Evolutionary conservation across 495 filamentous ascomycete genomes (phyloP).

Genomic region (Hyaloscypha bicolor): DNA sequence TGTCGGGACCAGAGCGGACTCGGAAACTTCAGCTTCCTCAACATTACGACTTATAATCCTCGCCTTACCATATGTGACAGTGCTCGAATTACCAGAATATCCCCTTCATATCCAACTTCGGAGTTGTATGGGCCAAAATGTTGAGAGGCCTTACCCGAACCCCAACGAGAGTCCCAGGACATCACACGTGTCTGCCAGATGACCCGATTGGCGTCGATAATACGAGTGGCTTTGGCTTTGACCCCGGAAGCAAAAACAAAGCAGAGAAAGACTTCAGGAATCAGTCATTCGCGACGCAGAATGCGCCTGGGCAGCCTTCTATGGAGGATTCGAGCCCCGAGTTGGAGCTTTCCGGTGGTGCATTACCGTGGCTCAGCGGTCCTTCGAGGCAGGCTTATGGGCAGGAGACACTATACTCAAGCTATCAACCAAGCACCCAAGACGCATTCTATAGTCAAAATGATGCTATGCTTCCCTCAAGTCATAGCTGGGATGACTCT

Average conservation of each 20-base stretch:
- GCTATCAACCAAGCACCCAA: not conserved
- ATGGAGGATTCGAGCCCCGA: not conserved
- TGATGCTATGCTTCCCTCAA: not conserved
- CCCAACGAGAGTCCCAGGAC: not conserved
- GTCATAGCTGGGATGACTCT: not conserved
- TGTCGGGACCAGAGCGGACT: not conserved
- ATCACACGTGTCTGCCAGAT: not conserved
- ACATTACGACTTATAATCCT: too few relatives aligned
- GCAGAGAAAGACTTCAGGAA: not conserved
- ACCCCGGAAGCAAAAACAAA: not conserved
- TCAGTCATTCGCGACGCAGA: not conserved
- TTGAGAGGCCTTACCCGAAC: not conserved
- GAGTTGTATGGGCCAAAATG: not conserved
- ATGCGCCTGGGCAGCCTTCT: not conserved
- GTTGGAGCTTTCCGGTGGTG: not conserved
- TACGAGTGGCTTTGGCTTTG: not conserved
- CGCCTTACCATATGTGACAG: not conserved
- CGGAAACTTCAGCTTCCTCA: too few relatives aligned
- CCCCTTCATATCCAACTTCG: not conserved
- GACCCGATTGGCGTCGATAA: not conserved
- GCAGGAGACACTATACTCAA: not conserved
- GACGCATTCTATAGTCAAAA: not conserved
- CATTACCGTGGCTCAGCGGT: not conserved
- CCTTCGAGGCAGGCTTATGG: not conserved
- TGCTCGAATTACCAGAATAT: not conserved